These are phyloP conservation scores for Thelephora ganbajun DNA, from an alignment of 768 basidiomycete genomes.

Conservation along the genomic window DNA sequence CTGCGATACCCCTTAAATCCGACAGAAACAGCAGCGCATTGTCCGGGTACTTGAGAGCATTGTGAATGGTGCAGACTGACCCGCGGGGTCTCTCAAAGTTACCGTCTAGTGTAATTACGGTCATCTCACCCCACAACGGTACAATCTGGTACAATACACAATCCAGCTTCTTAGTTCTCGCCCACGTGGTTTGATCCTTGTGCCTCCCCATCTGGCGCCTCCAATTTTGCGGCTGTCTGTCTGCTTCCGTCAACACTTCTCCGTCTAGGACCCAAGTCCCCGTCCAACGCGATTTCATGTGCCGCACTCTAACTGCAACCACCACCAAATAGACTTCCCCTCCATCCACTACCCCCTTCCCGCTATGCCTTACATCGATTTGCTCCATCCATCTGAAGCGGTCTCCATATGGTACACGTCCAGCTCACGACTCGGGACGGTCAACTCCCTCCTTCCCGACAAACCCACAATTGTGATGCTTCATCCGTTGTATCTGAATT, in stretches of 20 bases:
- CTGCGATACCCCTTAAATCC: too few relatives aligned
- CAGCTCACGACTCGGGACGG: slow-evolving; percentile 42
- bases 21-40: slow-evolving; percentile 57
- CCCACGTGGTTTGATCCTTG: too few relatives aligned
- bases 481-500: slow-evolving; percentile 56
- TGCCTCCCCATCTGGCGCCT: too few relatives aligned
- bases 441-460: slow-evolving; percentile 49
- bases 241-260: too few relatives aligned
- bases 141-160: too few relatives aligned
- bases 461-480: slow-evolving; percentile 58
- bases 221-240: too few relatives aligned
- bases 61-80: slow-evolving; percentile 11
- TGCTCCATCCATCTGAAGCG: slow-evolving; percentile 48
- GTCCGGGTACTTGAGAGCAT: slow-evolving; percentile 53
- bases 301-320: neutral
- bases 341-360: slow-evolving; percentile 3
- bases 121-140: neutral
- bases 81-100: slow-evolving; percentile 3
- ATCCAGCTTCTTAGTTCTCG: too few relatives aligned
- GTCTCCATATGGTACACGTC: slow-evolving; percentile 63
- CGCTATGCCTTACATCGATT: slow-evolving; percentile 56
- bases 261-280: too few relatives aligned
- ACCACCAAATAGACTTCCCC: neutral
- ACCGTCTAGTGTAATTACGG: neutral
- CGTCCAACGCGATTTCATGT: too few relatives aligned